Percentiles rank a stretch among this genome's conserved stretches.
phyloP scores from a whole-genome alignment of 2,329 filamentous ascomycete species.

The Colletotrichum caudatum region DNA sequence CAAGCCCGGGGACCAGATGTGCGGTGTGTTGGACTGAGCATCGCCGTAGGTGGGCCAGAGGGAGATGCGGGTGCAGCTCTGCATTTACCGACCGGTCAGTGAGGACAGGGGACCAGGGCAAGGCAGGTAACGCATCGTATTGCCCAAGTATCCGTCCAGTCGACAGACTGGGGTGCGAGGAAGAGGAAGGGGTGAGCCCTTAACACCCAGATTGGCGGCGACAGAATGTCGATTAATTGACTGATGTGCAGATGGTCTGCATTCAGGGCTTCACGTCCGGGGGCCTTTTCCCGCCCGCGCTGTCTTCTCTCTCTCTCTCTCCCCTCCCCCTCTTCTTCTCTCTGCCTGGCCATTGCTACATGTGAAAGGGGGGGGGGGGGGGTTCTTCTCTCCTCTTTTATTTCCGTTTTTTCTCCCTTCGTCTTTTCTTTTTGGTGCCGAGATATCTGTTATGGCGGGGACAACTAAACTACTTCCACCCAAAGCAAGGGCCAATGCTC shows the following conservation, averaged over 20 bases:
- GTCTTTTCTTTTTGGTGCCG: not conserved
- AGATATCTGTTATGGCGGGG: conserved; percentile 7
- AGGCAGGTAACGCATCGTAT: conserved; percentile 40
- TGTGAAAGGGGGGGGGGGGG: too few relatives aligned
- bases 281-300: not conserved
- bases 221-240: conserved; percentile 33
- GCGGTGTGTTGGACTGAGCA: conserved; percentile 42
- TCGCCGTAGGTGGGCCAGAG: conserved; percentile 29
- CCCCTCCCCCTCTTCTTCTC: too few relatives aligned
- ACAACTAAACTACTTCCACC: not conserved
- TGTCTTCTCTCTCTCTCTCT: not conserved
- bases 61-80: conserved; percentile 31
- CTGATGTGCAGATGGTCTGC: conserved; percentile 34
- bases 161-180: conserved; percentile 26
- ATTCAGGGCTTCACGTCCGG: conserved; percentile 17
- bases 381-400: too few relatives aligned
- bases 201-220: conserved; percentile 36
- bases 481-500: conserved; percentile 1
- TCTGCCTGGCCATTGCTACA: not conserved
- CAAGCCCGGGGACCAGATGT: conserved; percentile 39
- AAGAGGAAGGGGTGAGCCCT: conserved; percentile 24
- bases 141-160: conserved; percentile 38
- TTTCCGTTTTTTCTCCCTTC: rapidly evolving
- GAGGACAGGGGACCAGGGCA: conserved; percentile 24
- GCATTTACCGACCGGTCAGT: conserved; percentile 40